Evolutionary conservation across 2,329 filamentous ascomycete genomes (phyloP).

Genomic region (Dactylellina parvicollis): DNA sequence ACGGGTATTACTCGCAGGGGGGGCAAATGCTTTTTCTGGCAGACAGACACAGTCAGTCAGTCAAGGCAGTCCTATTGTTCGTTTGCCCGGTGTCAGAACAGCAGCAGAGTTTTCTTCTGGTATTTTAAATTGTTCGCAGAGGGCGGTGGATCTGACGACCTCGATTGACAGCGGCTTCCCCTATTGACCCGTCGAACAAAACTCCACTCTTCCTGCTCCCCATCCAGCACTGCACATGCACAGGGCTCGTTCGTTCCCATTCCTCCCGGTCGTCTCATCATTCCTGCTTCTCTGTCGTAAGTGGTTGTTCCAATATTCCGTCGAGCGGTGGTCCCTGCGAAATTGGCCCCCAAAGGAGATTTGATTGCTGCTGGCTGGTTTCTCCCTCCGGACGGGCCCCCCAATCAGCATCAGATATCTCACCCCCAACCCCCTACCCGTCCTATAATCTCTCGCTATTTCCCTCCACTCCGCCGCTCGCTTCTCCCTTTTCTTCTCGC

Average conservation of each 20-base stretch:
- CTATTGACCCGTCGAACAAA: not conserved
- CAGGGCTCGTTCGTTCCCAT: not conserved
- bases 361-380: conserved; percentile 1
- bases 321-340: conserved; percentile 40
- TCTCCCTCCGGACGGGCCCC: not conserved
- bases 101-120: not conserved
- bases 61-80: not conserved
- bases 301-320: conserved; percentile 38
- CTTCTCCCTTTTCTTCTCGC: not conserved
- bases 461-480: not conserved
- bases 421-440: not conserved
- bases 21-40: conserved; percentile 4
- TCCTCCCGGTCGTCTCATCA: not conserved
- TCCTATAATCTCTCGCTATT: conserved; percentile 9
- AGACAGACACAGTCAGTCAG: not conserved
- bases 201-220: not conserved
- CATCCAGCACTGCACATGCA: no score
- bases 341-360: conserved; percentile 29
- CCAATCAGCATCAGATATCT: conserved; percentile 17
- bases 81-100: conserved; percentile 27
- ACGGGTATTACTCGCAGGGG: conserved; percentile 52
- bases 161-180: not conserved
- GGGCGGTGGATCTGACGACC: conserved; percentile 29
- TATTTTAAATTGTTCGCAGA: conserved; percentile 16
- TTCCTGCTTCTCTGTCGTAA: no score